Base-by-base conservation (phyloP, 805 yeast genomes). In the Pachysolen tannophilus region DNA sequence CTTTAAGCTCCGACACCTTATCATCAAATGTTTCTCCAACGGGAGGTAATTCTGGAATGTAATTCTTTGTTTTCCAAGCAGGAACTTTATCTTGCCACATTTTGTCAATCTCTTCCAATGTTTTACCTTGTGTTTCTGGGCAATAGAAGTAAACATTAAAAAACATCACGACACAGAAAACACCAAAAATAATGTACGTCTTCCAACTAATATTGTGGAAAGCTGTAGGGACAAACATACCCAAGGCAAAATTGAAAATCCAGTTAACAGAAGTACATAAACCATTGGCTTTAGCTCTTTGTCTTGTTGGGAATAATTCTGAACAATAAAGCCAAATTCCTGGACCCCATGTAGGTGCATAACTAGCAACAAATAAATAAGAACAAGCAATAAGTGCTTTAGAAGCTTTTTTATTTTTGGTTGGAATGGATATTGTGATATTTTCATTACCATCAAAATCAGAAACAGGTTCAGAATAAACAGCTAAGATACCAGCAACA, bases 211-310 rank as follows among this genome's bases (percentile, higher is more conserved):
- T 54, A 42, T 72, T n/a, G n/a, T n/a, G n/a, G n/a, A n/a, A n/a
- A 2, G 75, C 63, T 9, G 46, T 43, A 13, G 86, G 86, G 11
- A 76, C 69, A 50, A 67, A 70, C 72, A 72, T 69, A 36, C 81
- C 82, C 49, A 78, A 74, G 4, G 68, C 74, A 48, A 78, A 78
- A 57, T 80, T 81, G 54, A 69, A 75, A 25, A 75, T 51, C 88
- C 88, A 81, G 57, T 81, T 82, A 25, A 82, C 67, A 11, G 86
- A 78, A 4, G 79, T 76, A 6, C 81, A 65, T 34, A 78, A 50
- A 5, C 84, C 70, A 36, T 75, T 67, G 25, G 82, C 82, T 48
- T 72, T 76, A 38, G 81, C 82, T 49, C 88, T 71, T 33, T 77
- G 67, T 50, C 76, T 69, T 43, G 43, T 21, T 44, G 45, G 36